Conservation (phyloP, 2,329 filamentous ascomycete genomes). For the Apiospora hydei region DNA sequence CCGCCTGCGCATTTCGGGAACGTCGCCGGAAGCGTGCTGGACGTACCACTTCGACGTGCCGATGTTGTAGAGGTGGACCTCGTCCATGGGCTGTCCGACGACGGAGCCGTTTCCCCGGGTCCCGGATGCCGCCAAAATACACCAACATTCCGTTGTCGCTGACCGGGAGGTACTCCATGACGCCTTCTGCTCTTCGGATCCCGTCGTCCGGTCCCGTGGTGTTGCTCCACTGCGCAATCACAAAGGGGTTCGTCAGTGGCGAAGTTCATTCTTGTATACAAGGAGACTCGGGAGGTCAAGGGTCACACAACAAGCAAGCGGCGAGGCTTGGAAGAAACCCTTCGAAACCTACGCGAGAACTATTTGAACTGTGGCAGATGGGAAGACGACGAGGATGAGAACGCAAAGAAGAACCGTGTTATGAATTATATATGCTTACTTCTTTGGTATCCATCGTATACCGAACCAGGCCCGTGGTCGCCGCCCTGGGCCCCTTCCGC, state of each 20-base stretch:
- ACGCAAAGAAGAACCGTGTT: background rate
- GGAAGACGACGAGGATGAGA: background rate
- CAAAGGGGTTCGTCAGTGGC: background rate
- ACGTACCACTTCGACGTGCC: slow-evolving; percentile 65
- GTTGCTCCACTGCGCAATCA: slow-evolving; percentile 46
- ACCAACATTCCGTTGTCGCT: slow-evolving; percentile 66
- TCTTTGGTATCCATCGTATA: slow-evolving; percentile 62
- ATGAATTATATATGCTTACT: slow-evolving; percentile 40
- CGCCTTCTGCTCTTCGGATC: slow-evolving; percentile 64
- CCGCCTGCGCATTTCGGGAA: slow-evolving; percentile 60
- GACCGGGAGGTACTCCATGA: slow-evolving; percentile 65
- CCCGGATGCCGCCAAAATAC: slow-evolving; percentile 67
- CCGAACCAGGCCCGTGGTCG: slow-evolving; percentile 59
- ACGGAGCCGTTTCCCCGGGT: slow-evolving; percentile 56
- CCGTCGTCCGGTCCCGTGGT: slow-evolving; percentile 57
- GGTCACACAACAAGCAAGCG: background rate
- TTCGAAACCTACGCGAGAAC: background rate
- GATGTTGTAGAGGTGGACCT: slow-evolving; percentile 68
- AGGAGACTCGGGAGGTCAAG: background rate
- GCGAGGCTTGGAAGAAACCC: background rate
- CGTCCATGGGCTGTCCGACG: slow-evolving; percentile 53
- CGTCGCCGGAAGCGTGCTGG: slow-evolving; percentile 61
- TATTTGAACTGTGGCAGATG: background rate
- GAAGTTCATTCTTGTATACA: background rate
- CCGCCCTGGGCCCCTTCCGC: slow-evolving; percentile 56